Evolutionary conservation across 129 eudicot genomes (phyloP).

Genomic region (Solidago caesia): DNA sequence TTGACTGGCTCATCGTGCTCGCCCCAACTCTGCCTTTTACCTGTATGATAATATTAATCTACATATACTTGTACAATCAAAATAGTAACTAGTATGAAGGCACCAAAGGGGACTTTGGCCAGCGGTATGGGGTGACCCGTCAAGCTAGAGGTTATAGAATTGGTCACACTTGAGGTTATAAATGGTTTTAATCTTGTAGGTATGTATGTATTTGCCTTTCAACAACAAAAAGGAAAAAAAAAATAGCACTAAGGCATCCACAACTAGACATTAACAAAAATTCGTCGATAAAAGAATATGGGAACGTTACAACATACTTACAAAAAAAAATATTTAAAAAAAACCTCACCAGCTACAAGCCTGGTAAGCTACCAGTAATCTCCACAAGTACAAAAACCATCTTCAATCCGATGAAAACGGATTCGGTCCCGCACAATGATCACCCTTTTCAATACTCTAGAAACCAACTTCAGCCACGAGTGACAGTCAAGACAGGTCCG

Average conservation of each 20-base stretch:
- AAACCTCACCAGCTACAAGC: constrained; percentile 10
- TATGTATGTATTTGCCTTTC: no score
- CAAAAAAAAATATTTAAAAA: neutral
- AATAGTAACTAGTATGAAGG: constrained; percentile 1
- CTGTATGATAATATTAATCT: neutral
- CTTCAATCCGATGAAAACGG: constrained; percentile 78
- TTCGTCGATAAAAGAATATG: neutral
- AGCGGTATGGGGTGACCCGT: neutral
- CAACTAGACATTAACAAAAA: neutral
- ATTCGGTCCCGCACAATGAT: constrained; percentile 74
- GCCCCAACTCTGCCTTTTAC: neutral
- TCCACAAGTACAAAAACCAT: constrained; percentile 69
- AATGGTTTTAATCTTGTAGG: neutral
- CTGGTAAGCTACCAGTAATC: constrained; percentile 72
- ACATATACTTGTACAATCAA: neutral
- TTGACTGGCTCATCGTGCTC: neutral
- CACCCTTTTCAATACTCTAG: constrained; percentile 62
- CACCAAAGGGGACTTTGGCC: neutral
- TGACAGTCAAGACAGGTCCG: constrained; percentile 90
- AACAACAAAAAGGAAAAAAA: neutral
- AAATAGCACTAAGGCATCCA: neutral
- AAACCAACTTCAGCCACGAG: constrained; percentile 68
- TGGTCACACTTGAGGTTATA: neutral
- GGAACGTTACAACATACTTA: neutral
- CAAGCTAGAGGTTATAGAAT: neutral